Evolutionary conservation across 129 eudicot genomes (phyloP), one percentile per base, ranked within the genome.

Genomic region (Chrysanthemum seticuspe): DNA sequence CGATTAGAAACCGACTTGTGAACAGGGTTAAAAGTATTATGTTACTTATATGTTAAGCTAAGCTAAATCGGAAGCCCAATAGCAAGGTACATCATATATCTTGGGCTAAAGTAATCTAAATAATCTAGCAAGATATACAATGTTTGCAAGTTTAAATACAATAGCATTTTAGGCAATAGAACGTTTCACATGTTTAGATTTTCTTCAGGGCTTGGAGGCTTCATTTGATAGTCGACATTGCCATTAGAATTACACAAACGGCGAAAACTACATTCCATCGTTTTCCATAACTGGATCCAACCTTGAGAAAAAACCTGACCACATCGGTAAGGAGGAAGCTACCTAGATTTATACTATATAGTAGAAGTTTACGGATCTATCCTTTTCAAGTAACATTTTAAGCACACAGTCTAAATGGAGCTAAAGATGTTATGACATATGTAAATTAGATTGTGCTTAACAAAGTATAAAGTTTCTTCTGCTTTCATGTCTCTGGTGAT

Each of bases 291-390:
- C 12, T n/a, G 6, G 78, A 18, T 74, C 78, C 62, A 45, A 48
- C 19, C 44, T 52, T 50, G 69, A 21, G 29, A 5, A 48, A 27
- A 9, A 14, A 10, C 2, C 62, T 34, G 64, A 74, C 71, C 64
- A 63, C 52, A 62, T 27, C 21, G 34, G 51, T 34, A 74, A 51
- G 40, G 71, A 16, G 23, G 71, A 15, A 51, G 64, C 65, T 19
- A 64, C 78, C 78, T 74, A 51, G 51, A 73, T 51, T 65, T 16
- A 62, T 23, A n/a, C n/a, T n/a, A 63, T 11, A 74, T 14, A 63
- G 18, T 6, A 56, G 44, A 71, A 71, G 55, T 57, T 71, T 27
- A 69, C 31, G 1, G 0, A 53, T 29, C 55, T 36, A 18, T 71
- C 13, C 64, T 56, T 55, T 10, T 71, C 16, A 8, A 56, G 14